Evolutionary conservation across 108 stramenopile species (phyloP).

Genomic region (Cyclotella cryptica): DNA sequence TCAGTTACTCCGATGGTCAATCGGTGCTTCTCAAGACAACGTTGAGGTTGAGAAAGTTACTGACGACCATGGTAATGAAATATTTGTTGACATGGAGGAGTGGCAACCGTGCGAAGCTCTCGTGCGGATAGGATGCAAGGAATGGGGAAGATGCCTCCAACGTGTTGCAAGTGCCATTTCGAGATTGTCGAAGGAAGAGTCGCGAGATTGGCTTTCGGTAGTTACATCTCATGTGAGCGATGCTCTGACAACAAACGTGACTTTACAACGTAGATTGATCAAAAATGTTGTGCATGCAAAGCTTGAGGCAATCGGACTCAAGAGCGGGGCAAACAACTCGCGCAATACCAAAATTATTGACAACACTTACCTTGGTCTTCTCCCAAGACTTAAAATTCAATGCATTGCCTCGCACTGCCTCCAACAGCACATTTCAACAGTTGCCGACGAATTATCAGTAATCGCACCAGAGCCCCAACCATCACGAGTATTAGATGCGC

Average conservation of each 20-base stretch:
- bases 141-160: constrained; percentile 63
- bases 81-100: constrained; percentile 26
- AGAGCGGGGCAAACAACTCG: neutral
- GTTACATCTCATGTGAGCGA: constrained; percentile 55
- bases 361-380: constrained; percentile 40
- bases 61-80: constrained; percentile 26
- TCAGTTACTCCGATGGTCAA: constrained; percentile 66
- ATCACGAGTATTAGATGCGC: constrained; percentile 53
- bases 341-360: constrained; percentile 24
- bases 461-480: constrained; percentile 48
- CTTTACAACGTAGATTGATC: constrained; percentile 48
- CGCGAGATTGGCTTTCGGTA: constrained; percentile 56
- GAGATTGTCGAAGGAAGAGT: constrained; percentile 30
- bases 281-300: constrained; percentile 54
- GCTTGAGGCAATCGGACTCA: constrained; percentile 30
- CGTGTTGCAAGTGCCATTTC: constrained; percentile 46
- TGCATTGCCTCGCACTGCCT: constrained; percentile 79
- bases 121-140: constrained; percentile 70
- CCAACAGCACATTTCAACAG: constrained; percentile 60
- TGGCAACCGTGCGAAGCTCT: constrained; percentile 90
- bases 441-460: constrained; percentile 48
- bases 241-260: constrained; percentile 47
- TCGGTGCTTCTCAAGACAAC: constrained; percentile 45
- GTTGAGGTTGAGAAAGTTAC: constrained; percentile 20
- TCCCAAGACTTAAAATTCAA: constrained; percentile 72